These are phyloP conservation scores for Podaxis sp. DNA, from an alignment of 768 basidiomycete genomes.

Conservation along the genomic window DNA sequence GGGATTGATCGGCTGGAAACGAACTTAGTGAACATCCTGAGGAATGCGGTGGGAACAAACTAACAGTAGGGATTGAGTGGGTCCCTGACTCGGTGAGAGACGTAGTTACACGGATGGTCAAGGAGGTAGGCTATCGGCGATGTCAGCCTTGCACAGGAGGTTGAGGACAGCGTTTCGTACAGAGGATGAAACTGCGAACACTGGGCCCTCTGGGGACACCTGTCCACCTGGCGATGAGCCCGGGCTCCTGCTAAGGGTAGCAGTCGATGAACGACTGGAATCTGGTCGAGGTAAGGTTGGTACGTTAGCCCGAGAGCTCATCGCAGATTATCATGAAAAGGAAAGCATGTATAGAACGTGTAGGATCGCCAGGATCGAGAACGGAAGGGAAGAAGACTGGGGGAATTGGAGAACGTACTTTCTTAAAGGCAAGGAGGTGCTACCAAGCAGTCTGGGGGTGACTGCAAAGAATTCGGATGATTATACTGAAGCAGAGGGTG, in stretches of 20 bases:
- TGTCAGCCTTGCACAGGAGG: background rate
- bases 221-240: background rate
- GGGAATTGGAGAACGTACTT: background rate
- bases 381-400: background rate
- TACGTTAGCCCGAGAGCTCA: conserved; percentile 8
- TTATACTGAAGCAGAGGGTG: background rate
- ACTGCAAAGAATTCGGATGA: background rate
- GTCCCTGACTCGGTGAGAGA: background rate
- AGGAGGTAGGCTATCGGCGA: background rate
- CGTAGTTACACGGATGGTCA: background rate
- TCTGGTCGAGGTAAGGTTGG: background rate
- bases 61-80: background rate
- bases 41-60: background rate
- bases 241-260: background rate
- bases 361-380: background rate
- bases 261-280: background rate
- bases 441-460: background rate
- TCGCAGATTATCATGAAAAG: background rate
- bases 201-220: background rate
- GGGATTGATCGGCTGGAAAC: conserved; percentile 6
- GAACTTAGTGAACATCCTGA: background rate
- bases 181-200: background rate
- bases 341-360: background rate
- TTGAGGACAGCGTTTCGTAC: background rate
- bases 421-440: conserved; percentile 2